Evolutionary conservation across 1,139 yeast species (phyloP).

Genomic region (Yamadazyma mexicana): DNA sequence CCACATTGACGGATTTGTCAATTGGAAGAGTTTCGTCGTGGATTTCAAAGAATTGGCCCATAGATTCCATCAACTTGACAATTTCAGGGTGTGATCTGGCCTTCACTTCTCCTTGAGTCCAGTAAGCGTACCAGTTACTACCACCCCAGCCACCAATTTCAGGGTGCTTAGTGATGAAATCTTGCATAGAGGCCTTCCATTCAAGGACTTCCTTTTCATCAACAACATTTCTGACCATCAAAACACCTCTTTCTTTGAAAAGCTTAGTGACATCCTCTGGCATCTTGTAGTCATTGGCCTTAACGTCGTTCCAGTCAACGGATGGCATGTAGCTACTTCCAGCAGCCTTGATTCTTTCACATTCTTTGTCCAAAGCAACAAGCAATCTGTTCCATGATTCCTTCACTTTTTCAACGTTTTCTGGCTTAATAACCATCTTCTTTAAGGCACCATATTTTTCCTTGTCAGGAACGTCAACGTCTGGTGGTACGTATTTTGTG

Average conservation of each 20-base stretch:
- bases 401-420: conserved; percentile 20
- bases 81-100: conserved; percentile 45
- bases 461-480: conserved; percentile 7
- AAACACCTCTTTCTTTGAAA: conserved; percentile 18
- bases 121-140: conserved; percentile 35
- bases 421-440: conserved; percentile 20
- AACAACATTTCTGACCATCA: conserved; percentile 24
- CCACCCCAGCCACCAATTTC: conserved; percentile 27
- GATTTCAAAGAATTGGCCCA: conserved; percentile 37
- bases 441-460: conserved; percentile 15
- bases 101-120: conserved; percentile 43
- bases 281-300: conserved; percentile 13
- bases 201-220: conserved; percentile 15
- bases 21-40: conserved; percentile 23
- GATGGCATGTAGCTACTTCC: conserved; percentile 19
- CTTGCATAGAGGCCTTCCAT: conserved; percentile 21
- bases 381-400: conserved; percentile 24
- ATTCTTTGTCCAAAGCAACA: conserved; percentile 18
- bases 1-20: conserved; percentile 28
- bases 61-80: conserved; percentile 25
- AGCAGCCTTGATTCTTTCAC: conserved; percentile 14
- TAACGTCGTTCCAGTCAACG: conserved; percentile 18
- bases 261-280: conserved; percentile 14
- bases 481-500: conserved; percentile 12
- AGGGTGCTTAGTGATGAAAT: conserved; percentile 25